These are phyloP conservation scores for Beauveria brongniartii DNA, from an alignment of 2,329 filamentous ascomycete species.

Conservation along the genomic window DNA sequence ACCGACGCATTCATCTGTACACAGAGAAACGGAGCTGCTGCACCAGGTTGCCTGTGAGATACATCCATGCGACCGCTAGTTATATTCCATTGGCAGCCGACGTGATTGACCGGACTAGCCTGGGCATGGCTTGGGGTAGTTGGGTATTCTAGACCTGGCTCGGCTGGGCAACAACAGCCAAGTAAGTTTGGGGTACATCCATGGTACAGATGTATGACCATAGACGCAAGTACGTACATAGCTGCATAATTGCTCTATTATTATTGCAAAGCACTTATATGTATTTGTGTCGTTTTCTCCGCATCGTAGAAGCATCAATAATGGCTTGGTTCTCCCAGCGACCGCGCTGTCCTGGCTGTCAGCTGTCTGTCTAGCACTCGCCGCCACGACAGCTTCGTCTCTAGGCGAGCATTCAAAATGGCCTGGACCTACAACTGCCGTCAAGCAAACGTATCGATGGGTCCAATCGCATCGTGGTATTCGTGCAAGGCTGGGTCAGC, in stretches of 20 bases:
- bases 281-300: not conserved
- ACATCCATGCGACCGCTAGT: not conserved
- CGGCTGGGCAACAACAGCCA: not conserved
- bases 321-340: not conserved
- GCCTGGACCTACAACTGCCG: not conserved
- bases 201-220: not conserved
- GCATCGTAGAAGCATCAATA: too few species aligned
- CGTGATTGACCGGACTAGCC: conserved; percentile 1
- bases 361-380: not conserved
- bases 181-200: conserved; percentile 1
- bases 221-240: not conserved
- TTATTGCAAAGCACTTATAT: not conserved
- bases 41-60: not conserved
- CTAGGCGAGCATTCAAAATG: not conserved
- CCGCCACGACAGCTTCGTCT: not conserved
- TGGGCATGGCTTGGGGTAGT: not conserved
- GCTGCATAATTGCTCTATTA: not conserved
- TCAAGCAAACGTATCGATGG: not conserved
- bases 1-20: too few species aligned
- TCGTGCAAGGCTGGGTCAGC: not conserved
- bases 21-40: not conserved
- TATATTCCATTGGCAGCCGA: not conserved
- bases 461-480: not conserved
- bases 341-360: not conserved
- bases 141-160: not conserved